phyloP scores from a whole-genome alignment of 1,284 basidiomycete species.

The Phylloporus sp. region DNA sequence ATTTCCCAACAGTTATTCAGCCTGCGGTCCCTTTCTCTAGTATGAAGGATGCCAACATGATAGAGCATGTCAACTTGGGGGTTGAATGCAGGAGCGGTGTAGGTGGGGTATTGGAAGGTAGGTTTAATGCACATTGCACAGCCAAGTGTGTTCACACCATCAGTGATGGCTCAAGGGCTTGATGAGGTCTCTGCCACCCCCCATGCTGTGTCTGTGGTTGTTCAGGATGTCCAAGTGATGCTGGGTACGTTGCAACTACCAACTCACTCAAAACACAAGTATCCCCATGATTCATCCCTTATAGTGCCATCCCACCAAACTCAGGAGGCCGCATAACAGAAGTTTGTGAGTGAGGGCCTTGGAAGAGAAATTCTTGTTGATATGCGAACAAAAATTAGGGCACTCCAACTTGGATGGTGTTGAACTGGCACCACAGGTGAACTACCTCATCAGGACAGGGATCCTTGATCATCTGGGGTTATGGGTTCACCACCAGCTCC shows the following conservation, averaged over 20 bases:
- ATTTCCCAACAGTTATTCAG: not conserved
- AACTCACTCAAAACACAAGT: not conserved
- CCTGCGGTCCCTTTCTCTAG: no score
- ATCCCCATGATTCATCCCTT: not conserved
- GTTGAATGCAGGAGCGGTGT: no score
- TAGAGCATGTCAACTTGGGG: no score
- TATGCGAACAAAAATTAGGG: not conserved
- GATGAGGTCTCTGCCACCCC: not conserved
- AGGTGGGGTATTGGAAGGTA: not conserved
- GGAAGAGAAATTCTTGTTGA: not conserved
- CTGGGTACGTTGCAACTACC: not conserved
- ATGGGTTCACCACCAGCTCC: not conserved
- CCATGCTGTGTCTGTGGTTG: not conserved
- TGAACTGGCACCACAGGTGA: not conserved
- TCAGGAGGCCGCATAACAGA: not conserved
- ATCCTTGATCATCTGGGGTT: not conserved
- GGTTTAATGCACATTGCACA: not conserved
- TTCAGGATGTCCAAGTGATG: not conserved
- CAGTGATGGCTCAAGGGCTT: not conserved
- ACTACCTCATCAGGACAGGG: not conserved
- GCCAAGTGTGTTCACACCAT: not conserved
- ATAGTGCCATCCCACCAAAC: not conserved
- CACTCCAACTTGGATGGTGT: not conserved
- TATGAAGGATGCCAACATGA: no score
- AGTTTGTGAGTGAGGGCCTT: not conserved